Conservation (phyloP, 1,139 yeast genomes). For the Geotrichum europaeum region DNA sequence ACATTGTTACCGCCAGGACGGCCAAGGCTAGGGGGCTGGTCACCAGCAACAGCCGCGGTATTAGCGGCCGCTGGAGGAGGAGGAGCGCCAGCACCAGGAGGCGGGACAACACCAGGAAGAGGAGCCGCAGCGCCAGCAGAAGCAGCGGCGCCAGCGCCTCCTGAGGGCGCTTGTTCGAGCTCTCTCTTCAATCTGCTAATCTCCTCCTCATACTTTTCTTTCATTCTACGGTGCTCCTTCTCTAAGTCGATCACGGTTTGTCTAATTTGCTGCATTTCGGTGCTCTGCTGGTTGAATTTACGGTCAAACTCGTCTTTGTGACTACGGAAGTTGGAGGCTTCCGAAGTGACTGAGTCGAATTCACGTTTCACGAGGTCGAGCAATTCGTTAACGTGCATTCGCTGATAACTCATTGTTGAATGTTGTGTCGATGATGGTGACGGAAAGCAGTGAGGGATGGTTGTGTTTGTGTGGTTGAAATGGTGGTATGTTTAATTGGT, state of each 20-base stretch:
- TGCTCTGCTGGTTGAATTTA: conserved; percentile 84
- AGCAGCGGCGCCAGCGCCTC: neutral
- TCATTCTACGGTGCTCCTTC: conserved; percentile 88
- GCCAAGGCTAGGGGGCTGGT: conserved; percentile 27
- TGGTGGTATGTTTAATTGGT: neutral
- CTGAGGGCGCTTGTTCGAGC: conserved; percentile 48
- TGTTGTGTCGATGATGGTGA: neutral
- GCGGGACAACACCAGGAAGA: conserved; percentile 20
- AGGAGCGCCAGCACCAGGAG: conserved; percentile 6
- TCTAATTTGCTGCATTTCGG: conserved; percentile 89
- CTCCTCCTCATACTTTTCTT: conserved; percentile 93
- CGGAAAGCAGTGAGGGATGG: neutral
- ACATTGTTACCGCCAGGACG: conserved; percentile 29
- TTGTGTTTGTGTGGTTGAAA: neutral
- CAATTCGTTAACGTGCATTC: conserved; percentile 54
- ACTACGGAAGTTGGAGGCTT: conserved; percentile 78
- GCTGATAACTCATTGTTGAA: conserved; percentile 8
- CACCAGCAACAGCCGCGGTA: conserved; percentile 23
- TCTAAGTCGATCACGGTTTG: conserved; percentile 92
- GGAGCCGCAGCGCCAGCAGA: conserved; percentile 16
- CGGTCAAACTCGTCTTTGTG: conserved; percentile 92
- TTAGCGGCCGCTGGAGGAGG: neutral
- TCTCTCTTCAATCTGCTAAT: conserved; percentile 78
- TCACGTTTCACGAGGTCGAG: conserved; percentile 90
- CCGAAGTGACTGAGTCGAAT: conserved; percentile 78